Evolutionary conservation across 2,329 filamentous ascomycete species (phyloP).

Genomic region (Aspergillus hiratsukae): DNA sequence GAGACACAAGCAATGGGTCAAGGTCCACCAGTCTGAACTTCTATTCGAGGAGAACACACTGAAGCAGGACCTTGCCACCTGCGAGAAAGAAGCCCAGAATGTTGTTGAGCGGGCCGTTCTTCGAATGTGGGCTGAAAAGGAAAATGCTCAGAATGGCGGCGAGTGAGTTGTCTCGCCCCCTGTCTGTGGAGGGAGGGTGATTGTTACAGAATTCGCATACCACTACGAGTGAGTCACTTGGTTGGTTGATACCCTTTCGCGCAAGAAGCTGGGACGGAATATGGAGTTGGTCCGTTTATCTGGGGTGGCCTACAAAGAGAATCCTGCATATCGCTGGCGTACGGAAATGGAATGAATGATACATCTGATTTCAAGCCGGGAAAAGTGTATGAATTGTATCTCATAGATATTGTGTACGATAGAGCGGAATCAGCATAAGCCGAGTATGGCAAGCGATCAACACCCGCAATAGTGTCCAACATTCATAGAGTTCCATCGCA

Average conservation of each 20-base stretch:
- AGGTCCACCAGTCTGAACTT: conserved; percentile 44
- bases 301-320: conserved; percentile 11
- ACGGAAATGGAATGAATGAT: neutral
- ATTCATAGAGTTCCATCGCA: conserved; percentile 16
- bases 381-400: neutral
- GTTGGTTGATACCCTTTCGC: conserved; percentile 25
- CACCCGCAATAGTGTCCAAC: neutral
- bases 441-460: neutral
- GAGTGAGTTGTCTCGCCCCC: conserved; percentile 3
- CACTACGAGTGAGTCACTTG: conserved; percentile 6
- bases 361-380: neutral
- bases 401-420: conserved; percentile 10
- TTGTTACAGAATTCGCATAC: neutral
- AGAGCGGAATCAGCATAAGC: neutral
- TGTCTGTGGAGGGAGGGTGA: neutral
- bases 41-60: conserved; percentile 40
- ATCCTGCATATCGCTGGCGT: conserved; percentile 18
- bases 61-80: conserved; percentile 35
- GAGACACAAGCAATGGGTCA: conserved; percentile 46
- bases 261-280: conserved; percentile 12
- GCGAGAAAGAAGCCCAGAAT: conserved; percentile 38
- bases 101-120: conserved; percentile 44
- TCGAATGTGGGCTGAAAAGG: conserved; percentile 35
- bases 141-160: conserved; percentile 19
- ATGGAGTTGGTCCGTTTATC: conserved; percentile 24